Base-by-base conservation (phyloP, 2,329 filamentous ascomycete genomes). In the Ampelomyces quisqualis region DNA sequence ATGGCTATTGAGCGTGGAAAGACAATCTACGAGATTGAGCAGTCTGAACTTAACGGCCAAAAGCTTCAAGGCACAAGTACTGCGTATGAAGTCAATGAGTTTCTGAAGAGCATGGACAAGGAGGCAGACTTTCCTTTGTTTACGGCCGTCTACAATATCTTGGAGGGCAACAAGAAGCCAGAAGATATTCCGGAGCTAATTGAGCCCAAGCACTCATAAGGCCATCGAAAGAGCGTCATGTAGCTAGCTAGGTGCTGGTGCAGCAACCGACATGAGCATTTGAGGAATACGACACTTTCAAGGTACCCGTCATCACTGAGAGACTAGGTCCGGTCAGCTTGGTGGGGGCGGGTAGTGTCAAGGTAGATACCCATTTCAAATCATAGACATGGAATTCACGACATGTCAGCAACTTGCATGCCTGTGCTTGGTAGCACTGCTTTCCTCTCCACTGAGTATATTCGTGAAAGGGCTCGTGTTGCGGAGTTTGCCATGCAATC, bases 41-140 rank as follows among this genome's bases (percentile, higher is more conserved):
- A 81, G 63, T 80, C 83, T 44, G 90, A 96, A 67, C 78, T 98
- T 48, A 97, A 98, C 65, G 93, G 93, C 10, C 93, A 98, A 77
- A 95, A 94, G 75, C 76, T 98, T 44, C 93, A 98, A 73, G 93
- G 93, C 24, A 97, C 90, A 0, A 85, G 85, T 56, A 98, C 93
- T 3, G 90, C 93, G 7, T 81, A 84, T 50, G 93, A 98, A 69
- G 90, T 98, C 28, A 88, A 95, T 73, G 82, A 78, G 34, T 97
- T 97, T 70, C 71, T 98, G 62, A 88, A 86, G 74, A 81, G 81
- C 34, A 79, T 86, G 53, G 86, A 85, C 1, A 72, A 85, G 51
- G 90, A 94, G 71, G 75, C 81, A 21, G 85, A 95, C 36, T 98
- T 95, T 67, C 93, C 93, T 14, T 74, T 98, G 5, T 94, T 98